Percentiles rank a stretch among this genome's conserved stretches.
Conservation (phyloP, 176 grass and related monocot genomes). For the Oryza glumipatula region DNA sequence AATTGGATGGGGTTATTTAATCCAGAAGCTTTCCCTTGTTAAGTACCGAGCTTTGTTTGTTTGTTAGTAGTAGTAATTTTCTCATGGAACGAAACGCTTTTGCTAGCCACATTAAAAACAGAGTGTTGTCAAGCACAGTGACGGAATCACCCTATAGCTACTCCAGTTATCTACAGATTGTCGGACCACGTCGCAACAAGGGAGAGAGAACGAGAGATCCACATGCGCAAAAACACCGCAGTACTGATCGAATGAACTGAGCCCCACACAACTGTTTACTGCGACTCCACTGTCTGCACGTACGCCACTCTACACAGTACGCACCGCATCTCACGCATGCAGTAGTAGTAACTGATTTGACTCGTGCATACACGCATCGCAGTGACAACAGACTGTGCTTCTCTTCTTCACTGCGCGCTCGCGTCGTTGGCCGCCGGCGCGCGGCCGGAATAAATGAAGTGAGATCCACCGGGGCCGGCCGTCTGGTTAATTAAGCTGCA, state of each 20-base stretch:
- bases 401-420: slow-evolving; percentile 39
- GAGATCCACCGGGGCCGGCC: not conserved
- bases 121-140: not conserved
- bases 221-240: not conserved
- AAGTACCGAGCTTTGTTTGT: no score
- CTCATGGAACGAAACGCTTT: not conserved
- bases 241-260: not conserved
- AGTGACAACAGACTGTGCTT: slow-evolving; percentile 35
- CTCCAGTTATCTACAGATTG: not conserved
- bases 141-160: not conserved
- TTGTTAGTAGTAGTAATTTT: not conserved
- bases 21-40: not conserved
- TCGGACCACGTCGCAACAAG: no score
- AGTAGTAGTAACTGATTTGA: not conserved
- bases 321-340: not conserved
- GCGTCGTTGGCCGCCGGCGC: not conserved
- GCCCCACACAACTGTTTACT: not conserved
- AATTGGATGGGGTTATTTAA: not conserved
- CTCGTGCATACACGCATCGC: not conserved
- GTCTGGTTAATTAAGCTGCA: not conserved
- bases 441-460: slow-evolving; percentile 37
- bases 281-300: not conserved
- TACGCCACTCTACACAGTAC: not conserved
- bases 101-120: not conserved
- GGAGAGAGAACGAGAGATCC: not conserved